Percentiles rank a stretch among this genome's conserved stretches.
Evolutionary conservation across 202 grass and related monocot genomes (phyloP).

Genomic region (Saccharum hybrid): DNA sequence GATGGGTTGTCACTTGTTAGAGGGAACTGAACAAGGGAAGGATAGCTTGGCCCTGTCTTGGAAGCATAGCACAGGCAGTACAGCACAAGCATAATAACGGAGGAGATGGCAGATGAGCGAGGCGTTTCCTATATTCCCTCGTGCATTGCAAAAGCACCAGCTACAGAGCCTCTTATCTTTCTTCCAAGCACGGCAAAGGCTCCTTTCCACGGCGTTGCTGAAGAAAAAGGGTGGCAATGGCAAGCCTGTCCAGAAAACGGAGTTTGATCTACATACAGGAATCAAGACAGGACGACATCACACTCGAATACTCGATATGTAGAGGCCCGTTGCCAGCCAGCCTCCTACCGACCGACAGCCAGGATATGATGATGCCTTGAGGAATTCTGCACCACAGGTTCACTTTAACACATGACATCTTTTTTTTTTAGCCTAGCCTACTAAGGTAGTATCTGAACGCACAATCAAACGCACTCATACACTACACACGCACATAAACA

Average conservation of each 20-base stretch:
- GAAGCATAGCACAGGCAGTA: too few relatives aligned
- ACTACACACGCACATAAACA: too few relatives aligned
- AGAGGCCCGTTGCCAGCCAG: background rate
- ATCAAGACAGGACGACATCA: background rate
- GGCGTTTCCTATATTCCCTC: too few relatives aligned
- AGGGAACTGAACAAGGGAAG: too few relatives aligned
- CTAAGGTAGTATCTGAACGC: too few relatives aligned
- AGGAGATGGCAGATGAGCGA: too few relatives aligned
- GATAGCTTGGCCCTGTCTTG: too few relatives aligned
- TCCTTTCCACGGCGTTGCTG: slow-evolving; percentile 13
- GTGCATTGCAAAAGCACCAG: too few relatives aligned
- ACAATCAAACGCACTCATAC: too few relatives aligned
- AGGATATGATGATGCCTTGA: background rate
- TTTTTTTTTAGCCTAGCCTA: too few relatives aligned
- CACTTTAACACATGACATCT: background rate
- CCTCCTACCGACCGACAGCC: background rate
- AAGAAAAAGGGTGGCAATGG: background rate
- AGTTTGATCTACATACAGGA: background rate
- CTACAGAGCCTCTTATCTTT: background rate
- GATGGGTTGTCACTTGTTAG: too few relatives aligned
- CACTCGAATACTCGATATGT: background rate
- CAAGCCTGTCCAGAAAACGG: background rate
- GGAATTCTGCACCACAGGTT: background rate
- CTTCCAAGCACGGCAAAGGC: slow-evolving; percentile 28
- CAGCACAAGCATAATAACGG: too few relatives aligned